Evolutionary conservation across 169 alveolate genomes (phyloP).

Genomic region (Pseudocohnilembus persalinus): DNA sequence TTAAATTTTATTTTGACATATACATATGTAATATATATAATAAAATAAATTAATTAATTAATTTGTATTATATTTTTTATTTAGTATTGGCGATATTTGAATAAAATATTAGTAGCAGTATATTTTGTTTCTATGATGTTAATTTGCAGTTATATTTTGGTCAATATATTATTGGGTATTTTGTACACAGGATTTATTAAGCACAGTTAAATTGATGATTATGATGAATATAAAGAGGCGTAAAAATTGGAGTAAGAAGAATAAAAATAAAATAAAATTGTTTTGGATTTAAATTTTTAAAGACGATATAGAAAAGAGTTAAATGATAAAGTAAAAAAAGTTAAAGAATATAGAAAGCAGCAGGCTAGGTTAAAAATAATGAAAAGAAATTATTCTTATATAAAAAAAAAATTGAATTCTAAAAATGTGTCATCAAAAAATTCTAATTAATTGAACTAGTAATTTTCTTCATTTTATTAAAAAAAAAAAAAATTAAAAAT

Average conservation of each 20-base stretch:
- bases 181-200: neutral
- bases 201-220: neutral
- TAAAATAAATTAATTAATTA: too few species aligned
- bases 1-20: too few species aligned
- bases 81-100: neutral
- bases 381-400: too few species aligned
- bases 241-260: neutral
- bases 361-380: neutral
- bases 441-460: too few species aligned
- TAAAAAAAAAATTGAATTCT: too few species aligned
- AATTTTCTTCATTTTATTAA: too few species aligned
- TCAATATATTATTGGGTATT: neutral
- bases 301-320: neutral
- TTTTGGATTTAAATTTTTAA: neutral
- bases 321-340: too few species aligned
- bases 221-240: neutral
- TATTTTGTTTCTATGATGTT: neutral
- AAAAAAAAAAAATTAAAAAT: too few species aligned
- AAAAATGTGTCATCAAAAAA: too few species aligned
- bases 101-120: neutral
- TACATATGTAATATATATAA: too few species aligned
- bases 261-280: too few species aligned
- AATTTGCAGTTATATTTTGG: neutral
- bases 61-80: too few species aligned
- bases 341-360: neutral